These are phyloP conservation scores for Galeopsis tetrahit DNA, from an alignment of 257 asterid species.

Conservation along the genomic window DNA sequence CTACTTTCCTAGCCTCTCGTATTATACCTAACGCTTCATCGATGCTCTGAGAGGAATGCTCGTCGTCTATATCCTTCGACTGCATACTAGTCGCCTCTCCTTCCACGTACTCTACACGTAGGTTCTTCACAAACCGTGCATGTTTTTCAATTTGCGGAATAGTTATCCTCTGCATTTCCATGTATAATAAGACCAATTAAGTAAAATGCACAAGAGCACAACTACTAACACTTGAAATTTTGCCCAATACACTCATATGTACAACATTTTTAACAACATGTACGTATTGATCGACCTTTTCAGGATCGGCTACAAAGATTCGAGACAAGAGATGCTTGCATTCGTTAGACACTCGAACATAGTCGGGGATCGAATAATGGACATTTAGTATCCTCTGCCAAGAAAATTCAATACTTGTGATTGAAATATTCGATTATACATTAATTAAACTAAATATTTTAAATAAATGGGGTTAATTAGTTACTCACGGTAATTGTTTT, in stretches of 20 bases:
- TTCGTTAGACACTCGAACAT: slow-evolving; percentile 71
- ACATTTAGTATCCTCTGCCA: slow-evolving; percentile 71
- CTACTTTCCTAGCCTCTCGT: slow-evolving; percentile 57
- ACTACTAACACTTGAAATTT: no score
- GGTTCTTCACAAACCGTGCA: slow-evolving; percentile 65
- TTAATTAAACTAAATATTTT: not conserved
- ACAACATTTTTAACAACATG: no score
- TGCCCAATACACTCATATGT: no score
- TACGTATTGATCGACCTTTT: slow-evolving; percentile 51
- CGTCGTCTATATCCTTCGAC: slow-evolving; percentile 30
- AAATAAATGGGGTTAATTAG: not conserved
- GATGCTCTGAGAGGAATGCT: slow-evolving; percentile 45
- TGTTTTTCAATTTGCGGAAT: slow-evolving; percentile 76
- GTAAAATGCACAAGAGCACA: not conserved
- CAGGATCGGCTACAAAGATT: slow-evolving; percentile 73
- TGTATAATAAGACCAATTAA: not conserved
- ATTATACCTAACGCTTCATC: slow-evolving; percentile 69
- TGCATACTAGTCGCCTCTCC: slow-evolving; percentile 48
- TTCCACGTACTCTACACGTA: slow-evolving; percentile 49
- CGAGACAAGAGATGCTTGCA: slow-evolving; percentile 74
- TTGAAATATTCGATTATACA: not conserved
- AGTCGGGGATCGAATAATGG: slow-evolving; percentile 77
- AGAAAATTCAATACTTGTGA: not conserved
- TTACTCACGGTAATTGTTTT: slow-evolving; percentile 70
- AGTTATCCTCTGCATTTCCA: slow-evolving; percentile 63